Base-by-base conservation (phyloP, 305 asterid genomes). In the Withania somnifera region DNA sequence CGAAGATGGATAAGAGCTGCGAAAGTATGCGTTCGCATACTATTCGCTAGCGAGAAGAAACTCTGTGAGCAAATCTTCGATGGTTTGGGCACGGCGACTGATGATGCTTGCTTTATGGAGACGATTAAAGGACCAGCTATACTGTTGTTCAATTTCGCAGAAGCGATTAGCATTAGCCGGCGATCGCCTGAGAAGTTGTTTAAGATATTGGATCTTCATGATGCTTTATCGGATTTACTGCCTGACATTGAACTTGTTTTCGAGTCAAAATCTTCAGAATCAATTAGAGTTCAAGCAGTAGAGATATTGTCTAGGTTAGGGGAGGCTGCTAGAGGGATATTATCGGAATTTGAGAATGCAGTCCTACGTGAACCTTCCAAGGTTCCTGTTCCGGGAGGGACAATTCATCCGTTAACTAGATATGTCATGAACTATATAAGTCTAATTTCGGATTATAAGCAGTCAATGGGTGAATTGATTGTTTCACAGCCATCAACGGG, bases 141-240 rank as follows among this genome's bases (percentile, higher is more conserved):
- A 36, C 97, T 93, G 79, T 64, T 94, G 60, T 92, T 94, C 68
- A 92, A 93, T 86, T 91, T 94, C 60, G 94, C 95, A 1, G 94
- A 91, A 78, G 95, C 97, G 1, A 90, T 94, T 77, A 90, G 95
- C 73, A 88, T 89, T 6, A 87, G 95, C 75, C 81, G 84, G 80
- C 87, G 93, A 73, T 89, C 97, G 20, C 95, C 97, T 3, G 98
- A 94, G 90, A 94, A 92, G 82, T 82, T 94, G 89, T 94, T 93
- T 80, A 92, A 88, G 89, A 93, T 89, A 32, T 82, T 94, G 87
- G 95, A 94, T 88, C 87, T 93, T 80, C 91, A 88, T 67, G 93
- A 89, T 63, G 93, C 94, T n/a, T 76, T 93, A 34, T 85, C 91
- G 10, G 95, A 91, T 81, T 89, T 92, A 66, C 24, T 88, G 83